Base-by-base conservation (phyloP, 2,329 filamentous ascomycete species). In the Plenodomus biglobosus region DNA sequence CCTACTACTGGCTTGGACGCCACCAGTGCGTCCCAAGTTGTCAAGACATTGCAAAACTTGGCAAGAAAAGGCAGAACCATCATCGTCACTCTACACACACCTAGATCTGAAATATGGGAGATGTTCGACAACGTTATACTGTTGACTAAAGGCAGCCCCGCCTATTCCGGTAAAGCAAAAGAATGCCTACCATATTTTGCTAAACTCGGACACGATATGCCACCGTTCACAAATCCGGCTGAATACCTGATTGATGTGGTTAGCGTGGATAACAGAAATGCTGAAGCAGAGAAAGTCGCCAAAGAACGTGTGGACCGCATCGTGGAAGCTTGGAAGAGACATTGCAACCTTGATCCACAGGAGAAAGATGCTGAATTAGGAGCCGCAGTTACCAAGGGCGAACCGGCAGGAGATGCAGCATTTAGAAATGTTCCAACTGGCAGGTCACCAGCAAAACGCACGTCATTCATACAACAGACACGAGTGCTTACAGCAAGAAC, bases 1-100 rank as follows among this genome's bases (percentile, higher is more conserved):
- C 87, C 88, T 0, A 92, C 88, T 0, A 91, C 87, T 1, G 87
- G 86, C 0, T 76, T 92, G 7, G 88, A 92, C 71, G 86, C 87
- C 0, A 89, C 86, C 1, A 90, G 85, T 62, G 88, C 88, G 0
- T 89, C 84, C 58, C 87, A 90, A 56, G 79, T 92, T 0, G 78
- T 91, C 0, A 77, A 83, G 24, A 90, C 86, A 0, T 70, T 91
- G 8, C 89, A 90, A 62, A 76, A 73, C 7, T 75, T 92, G 2
- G 85, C 87, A 0, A 76, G 76, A 30, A 86, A 86, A 63, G 87
- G 86, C 0, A 76, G 87, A 19, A 91, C 86, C 0, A 78, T 91
- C 45, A 80, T 91, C 13, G 85, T 85, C 0, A 90, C 86, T 0
- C 88, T 92, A 30, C 88, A 92, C 65, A 86, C 90, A 53, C 88